Conservation (phyloP, 2,329 filamentous ascomycete species). For the Falciphora oryzae region DNA sequence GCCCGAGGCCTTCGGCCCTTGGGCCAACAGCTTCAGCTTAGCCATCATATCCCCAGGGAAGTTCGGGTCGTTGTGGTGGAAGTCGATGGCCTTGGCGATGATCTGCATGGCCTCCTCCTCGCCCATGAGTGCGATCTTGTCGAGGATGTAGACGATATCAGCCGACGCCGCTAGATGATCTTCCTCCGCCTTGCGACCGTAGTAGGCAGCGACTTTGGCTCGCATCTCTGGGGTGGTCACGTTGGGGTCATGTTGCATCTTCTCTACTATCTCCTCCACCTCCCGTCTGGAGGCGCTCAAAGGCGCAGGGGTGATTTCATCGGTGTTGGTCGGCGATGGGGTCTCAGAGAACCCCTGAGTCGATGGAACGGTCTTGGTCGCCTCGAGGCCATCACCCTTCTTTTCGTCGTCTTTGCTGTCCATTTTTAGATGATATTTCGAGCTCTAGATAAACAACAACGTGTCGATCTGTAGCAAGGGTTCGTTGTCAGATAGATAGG, state of each 20-base stretch:
- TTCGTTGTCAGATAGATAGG: neutral
- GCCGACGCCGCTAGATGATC: conserved; percentile 4
- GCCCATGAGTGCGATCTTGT: conserved; percentile 34
- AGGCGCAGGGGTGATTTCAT: neutral
- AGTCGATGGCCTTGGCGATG: conserved; percentile 30
- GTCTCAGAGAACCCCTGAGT: neutral
- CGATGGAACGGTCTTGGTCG: neutral
- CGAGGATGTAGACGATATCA: conserved; percentile 27
- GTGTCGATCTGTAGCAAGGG: neutral
- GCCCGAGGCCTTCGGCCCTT: conserved; percentile 32
- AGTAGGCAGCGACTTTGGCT: conserved; percentile 6
- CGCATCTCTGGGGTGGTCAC: conserved; percentile 7
- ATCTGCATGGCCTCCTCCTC: conserved; percentile 36
- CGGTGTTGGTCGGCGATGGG: neutral
- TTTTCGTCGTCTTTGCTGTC: too few relatives aligned
- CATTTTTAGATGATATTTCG: neutral
- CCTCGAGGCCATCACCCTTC: neutral
- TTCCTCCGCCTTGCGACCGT: conserved; percentile 7
- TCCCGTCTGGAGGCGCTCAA: neutral
- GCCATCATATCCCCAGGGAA: conserved; percentile 36
- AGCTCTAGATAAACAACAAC: neutral
- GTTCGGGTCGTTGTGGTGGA: conserved; percentile 41
- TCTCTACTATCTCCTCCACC: conserved; percentile 5
- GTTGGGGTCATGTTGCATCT: neutral
- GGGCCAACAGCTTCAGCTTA: conserved; percentile 29